These are phyloP conservation scores for Evansstolkia leycettana DNA, from an alignment of 495 filamentous ascomycete genomes.

Conservation along the genomic window DNA sequence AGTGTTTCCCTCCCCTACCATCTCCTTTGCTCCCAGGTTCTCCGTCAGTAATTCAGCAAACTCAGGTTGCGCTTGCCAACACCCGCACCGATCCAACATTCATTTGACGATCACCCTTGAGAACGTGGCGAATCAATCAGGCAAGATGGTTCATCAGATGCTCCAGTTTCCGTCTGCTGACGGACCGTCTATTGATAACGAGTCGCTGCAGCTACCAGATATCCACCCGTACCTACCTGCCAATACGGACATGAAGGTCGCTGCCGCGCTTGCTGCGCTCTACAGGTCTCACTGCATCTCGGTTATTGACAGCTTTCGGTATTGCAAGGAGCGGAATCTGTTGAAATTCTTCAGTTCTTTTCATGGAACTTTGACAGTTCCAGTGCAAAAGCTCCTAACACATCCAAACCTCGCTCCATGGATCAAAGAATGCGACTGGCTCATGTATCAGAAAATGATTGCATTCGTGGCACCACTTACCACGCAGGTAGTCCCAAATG, in stretches of 20 bases:
- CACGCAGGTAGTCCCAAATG: constrained; percentile 75
- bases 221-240: constrained; percentile 64
- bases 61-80: constrained; percentile 20
- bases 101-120: constrained; percentile 23
- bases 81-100: constrained; percentile 8
- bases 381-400: constrained; percentile 87
- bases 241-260: constrained; percentile 68
- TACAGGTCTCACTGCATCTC: constrained; percentile 93
- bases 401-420: constrained; percentile 73
- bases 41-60: constrained; percentile 8
- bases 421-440: constrained; percentile 90
- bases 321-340: constrained; percentile 88
- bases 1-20: constrained; percentile 52
- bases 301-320: constrained; percentile 86
- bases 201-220: constrained; percentile 62
- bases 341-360: constrained; percentile 93
- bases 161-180: constrained; percentile 52
- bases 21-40: constrained; percentile 23
- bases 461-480: constrained; percentile 73
- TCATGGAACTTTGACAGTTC: constrained; percentile 88
- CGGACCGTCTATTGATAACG: constrained; percentile 42
- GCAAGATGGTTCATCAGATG: constrained; percentile 49
- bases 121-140: constrained; percentile 30
- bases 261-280: constrained; percentile 66
- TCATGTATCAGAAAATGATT: constrained; percentile 95